These are phyloP conservation scores for Leptomonas seymouri DNA, from an alignment of 208 protist genomes.

Conservation along the genomic window DNA sequence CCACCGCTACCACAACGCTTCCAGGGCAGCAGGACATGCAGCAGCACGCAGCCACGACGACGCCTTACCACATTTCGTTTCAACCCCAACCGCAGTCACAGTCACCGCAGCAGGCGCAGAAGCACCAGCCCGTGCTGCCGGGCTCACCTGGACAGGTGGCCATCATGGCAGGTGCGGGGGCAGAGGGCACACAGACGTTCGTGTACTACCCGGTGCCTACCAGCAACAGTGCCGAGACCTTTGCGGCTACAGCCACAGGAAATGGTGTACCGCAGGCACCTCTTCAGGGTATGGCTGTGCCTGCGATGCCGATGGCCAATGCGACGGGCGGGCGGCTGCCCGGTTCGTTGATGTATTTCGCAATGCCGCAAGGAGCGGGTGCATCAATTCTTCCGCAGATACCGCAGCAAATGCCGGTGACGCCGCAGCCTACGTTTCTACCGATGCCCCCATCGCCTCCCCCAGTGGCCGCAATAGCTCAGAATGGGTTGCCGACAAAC, in stretches of 20 bases:
- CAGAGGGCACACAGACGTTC: conserved; percentile 12
- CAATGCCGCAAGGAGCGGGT: neutral
- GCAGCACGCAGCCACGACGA: neutral
- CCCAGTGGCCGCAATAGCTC: neutral
- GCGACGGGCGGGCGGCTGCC: neutral
- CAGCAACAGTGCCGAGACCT: neutral
- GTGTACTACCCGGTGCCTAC: conserved; percentile 29
- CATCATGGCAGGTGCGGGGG: conserved; percentile 1
- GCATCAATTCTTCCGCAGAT: neutral
- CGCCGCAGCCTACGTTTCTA: neutral
- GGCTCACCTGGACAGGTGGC: neutral
- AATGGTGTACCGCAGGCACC: neutral
- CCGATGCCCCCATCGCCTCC: neutral
- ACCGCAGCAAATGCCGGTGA: neutral
- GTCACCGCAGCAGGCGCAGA: neutral
- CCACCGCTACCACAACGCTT: neutral
- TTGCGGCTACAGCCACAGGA: neutral
- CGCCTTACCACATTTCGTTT: conserved; percentile 3
- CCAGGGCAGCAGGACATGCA: neutral
- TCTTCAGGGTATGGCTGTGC: conserved; percentile 1
- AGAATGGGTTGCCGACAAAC: neutral
- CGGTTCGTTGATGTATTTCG: conserved; percentile 13
- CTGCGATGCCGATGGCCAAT: neutral
- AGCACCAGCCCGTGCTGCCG: neutral
- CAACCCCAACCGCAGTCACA: neutral